A percentile compares a stretch with the other conserved stretches of the same genome.
These are phyloP conservation scores for Seminavis robusta DNA, from an alignment of 108 stramenopile genomes.

Conservation along the genomic window DNA sequence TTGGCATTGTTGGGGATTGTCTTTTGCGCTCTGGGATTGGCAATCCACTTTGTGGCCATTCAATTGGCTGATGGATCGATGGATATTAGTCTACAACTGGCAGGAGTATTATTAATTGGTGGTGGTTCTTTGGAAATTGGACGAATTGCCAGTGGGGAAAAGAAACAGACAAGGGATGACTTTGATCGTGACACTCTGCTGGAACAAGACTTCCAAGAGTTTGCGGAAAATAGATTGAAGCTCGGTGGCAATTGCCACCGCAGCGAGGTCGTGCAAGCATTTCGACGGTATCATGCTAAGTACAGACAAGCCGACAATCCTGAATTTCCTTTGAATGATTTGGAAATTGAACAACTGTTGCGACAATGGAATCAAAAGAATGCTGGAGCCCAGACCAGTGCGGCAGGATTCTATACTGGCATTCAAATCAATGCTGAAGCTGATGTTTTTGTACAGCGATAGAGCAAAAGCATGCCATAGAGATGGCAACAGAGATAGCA, in stretches of 20 bases:
- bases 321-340: constrained; percentile 62
- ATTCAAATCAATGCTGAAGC: constrained; percentile 66
- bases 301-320: constrained; percentile 63
- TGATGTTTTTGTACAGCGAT: constrained; percentile 61
- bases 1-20: constrained; percentile 39
- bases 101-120: constrained; percentile 64
- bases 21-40: constrained; percentile 54
- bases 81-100: constrained; percentile 55
- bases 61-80: constrained; percentile 63
- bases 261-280: constrained; percentile 66
- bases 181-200: constrained; percentile 49
- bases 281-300: constrained; percentile 82
- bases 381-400: constrained; percentile 58
- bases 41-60: constrained; percentile 51
- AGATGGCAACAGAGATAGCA: too few species aligned
- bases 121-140: constrained; percentile 76
- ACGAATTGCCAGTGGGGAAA: constrained; percentile 57
- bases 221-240: constrained; percentile 59
- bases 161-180: constrained; percentile 52
- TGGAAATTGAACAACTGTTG: constrained; percentile 75
- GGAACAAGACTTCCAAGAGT: constrained; percentile 68
- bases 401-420: constrained; percentile 71
- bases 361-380: constrained; percentile 60
- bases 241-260: constrained; percentile 61
- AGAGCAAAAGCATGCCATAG: too few species aligned